Conservation (phyloP, 139 green algal genomes). For the Nannochloris sp. region DNA sequence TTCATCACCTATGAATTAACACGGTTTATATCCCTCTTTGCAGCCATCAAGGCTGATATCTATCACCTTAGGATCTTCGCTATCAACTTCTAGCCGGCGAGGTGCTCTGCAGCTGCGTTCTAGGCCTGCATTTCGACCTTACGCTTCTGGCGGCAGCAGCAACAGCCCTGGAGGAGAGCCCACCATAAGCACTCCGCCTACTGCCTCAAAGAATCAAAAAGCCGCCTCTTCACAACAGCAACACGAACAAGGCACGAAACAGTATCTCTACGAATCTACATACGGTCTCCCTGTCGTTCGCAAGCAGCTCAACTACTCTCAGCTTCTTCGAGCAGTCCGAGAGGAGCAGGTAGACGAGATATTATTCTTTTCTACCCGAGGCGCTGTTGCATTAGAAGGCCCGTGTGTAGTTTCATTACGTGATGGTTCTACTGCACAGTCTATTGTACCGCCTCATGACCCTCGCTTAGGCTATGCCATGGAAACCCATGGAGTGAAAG, state of each 20-base stretch:
- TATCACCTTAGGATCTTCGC: no score
- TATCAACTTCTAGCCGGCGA: no score
- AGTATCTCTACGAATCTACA: slow-evolving; percentile 33
- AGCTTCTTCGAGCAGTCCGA: slow-evolving; percentile 63
- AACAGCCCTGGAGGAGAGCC: no score
- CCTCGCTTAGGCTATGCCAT: slow-evolving; percentile 48
- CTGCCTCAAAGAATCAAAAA: no score
- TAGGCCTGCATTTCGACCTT: neutral
- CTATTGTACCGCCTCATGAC: slow-evolving; percentile 52
- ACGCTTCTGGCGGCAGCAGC: neutral
- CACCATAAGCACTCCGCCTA: no score
- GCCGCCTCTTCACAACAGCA: no score
- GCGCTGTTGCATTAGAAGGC: slow-evolving; percentile 20
- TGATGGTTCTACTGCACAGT: slow-evolving; percentile 50
- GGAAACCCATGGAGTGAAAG: slow-evolving; percentile 52
- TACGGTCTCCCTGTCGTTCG: slow-evolving; percentile 36
- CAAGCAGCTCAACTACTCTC: slow-evolving; percentile 22
- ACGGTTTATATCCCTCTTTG: no score
- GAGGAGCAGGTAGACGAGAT: slow-evolving; percentile 36
- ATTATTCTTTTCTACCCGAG: slow-evolving; percentile 44
- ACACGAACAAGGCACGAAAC: no score
- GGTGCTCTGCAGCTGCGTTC: no score
- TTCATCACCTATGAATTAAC: no score
- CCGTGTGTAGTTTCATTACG: slow-evolving; percentile 50
- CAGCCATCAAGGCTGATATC: no score